Percentiles rank a stretch among this genome's conserved stretches.
Evolutionary conservation across 768 basidiomycete species (phyloP).

Genomic region (Tulasnella sp.): DNA sequence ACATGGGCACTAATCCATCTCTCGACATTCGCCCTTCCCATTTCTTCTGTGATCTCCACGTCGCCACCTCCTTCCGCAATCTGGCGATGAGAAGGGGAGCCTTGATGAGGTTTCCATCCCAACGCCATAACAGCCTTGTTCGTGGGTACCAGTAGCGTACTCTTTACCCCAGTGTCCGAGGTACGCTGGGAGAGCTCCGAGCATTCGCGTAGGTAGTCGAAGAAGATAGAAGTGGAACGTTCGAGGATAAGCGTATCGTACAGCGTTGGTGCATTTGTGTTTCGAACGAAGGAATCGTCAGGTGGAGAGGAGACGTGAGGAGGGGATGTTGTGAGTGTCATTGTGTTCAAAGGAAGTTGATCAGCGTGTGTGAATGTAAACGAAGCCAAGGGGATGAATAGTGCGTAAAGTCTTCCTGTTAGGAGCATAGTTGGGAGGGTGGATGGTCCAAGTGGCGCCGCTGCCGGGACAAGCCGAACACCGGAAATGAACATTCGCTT

Average conservation of each 20-base stretch:
- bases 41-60: slow-evolving; percentile 43
- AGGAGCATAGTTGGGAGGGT: too few species aligned
- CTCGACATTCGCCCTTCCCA: slow-evolving; percentile 54
- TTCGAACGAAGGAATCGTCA: too few species aligned
- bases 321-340: too few species aligned
- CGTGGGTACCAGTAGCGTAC: slow-evolving; percentile 67
- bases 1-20: slow-evolving; percentile 76
- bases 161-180: slow-evolving; percentile 20
- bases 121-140: slow-evolving; percentile 82
- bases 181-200: neutral
- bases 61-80: slow-evolving; percentile 8
- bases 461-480: too few species aligned
- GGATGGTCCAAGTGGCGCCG: too few species aligned
- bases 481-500: too few species aligned
- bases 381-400: too few species aligned
- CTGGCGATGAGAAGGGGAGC: slow-evolving; percentile 16
- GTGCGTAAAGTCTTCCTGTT: too few species aligned
- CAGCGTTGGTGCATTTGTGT: too few species aligned
- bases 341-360: too few species aligned
- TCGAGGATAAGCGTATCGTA: slow-evolving; percentile 72
- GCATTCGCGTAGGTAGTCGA: slow-evolving; percentile 24
- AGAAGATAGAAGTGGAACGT: slow-evolving; percentile 65
- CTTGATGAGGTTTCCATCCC: slow-evolving; percentile 53
- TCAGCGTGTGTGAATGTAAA: too few species aligned
- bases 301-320: too few species aligned